A percentile compares a stretch with the other conserved stretches of the same genome.
phyloP scores from a whole-genome alignment of 2,329 filamentous ascomycete species.

The Hansfordia pulvinata region DNA sequence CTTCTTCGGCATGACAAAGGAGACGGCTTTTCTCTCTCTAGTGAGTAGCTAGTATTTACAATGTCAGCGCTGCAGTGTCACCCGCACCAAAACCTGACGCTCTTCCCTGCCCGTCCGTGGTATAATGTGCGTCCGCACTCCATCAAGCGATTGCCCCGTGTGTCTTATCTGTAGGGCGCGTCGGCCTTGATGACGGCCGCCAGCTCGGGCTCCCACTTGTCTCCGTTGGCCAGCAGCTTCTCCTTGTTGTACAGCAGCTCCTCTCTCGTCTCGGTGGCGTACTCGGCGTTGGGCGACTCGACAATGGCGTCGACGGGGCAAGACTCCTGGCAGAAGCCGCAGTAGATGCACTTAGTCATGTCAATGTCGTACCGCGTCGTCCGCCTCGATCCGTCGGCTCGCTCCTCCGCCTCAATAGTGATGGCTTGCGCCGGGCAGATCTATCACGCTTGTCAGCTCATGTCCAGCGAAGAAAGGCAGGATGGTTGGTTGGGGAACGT shows the following conservation, averaged over 20 bases:
- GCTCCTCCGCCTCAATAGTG: conserved; percentile 97
- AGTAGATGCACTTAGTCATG: conserved; percentile 99
- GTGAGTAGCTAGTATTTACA: no score
- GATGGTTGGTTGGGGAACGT: conserved; percentile 9
- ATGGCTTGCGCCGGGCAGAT: conserved; percentile 97
- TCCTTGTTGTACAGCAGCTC: conserved; percentile 97
- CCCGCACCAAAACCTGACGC: no score
- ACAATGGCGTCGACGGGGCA: conserved; percentile 92
- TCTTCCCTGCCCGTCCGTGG: no score
- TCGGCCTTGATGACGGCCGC: conserved; percentile 86
- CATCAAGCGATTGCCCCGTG: no score
- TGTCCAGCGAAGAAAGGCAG: neutral
- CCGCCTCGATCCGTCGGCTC: conserved; percentile 84
- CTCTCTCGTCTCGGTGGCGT: conserved; percentile 60
- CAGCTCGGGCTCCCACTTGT: conserved; percentile 97
- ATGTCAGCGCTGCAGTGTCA: no score
- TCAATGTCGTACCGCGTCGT: conserved; percentile 98
- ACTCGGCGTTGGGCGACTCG: conserved; percentile 49
- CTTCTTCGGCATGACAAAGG: no score
- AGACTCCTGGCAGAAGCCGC: conserved; percentile 96
- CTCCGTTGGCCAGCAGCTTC: conserved; percentile 78
- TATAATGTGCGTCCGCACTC: no score
- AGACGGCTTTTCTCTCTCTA: no score
- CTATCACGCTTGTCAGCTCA: conserved; percentile 18
- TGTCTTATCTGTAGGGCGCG: conserved; percentile 67